Evolutionary conservation across 2,329 filamentous ascomycete species (phyloP).

Genomic region (Pyrenochaeta sp.): DNA sequence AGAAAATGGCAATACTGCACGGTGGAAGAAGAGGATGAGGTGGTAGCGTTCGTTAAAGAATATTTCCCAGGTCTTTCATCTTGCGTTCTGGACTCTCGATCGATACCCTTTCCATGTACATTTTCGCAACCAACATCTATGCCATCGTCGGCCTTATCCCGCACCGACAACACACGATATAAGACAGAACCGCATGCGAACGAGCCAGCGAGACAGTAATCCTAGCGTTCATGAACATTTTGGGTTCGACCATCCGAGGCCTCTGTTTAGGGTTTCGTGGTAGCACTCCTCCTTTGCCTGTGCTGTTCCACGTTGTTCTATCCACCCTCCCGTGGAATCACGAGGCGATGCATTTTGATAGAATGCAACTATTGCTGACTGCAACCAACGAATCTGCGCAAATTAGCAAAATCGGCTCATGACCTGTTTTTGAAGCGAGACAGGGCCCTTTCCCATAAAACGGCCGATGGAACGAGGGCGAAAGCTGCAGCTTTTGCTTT

Average conservation of each 20-base stretch:
- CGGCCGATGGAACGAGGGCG: neutral
- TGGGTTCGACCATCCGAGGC: neutral
- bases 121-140: neutral
- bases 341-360: neutral
- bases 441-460: neutral
- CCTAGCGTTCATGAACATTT: neutral
- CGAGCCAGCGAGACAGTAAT: neutral
- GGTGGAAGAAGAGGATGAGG: neutral
- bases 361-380: neutral
- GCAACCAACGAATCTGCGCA: neutral
- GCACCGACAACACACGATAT: neutral
- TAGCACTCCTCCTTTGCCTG: neutral
- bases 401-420: neutral
- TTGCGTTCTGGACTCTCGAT: neutral
- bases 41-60: neutral
- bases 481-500: neutral
- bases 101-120: constrained; percentile 3
- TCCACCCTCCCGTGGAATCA: neutral
- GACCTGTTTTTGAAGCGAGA: neutral
- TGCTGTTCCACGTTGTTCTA: neutral
- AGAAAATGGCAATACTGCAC: constrained; percentile 14
- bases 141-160: neutral
- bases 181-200: neutral
- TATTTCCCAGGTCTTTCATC: neutral
- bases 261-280: neutral